Base-by-base conservation (phyloP, 176 grass and related monocot genomes). In the Cenchrus purpureus region DNA sequence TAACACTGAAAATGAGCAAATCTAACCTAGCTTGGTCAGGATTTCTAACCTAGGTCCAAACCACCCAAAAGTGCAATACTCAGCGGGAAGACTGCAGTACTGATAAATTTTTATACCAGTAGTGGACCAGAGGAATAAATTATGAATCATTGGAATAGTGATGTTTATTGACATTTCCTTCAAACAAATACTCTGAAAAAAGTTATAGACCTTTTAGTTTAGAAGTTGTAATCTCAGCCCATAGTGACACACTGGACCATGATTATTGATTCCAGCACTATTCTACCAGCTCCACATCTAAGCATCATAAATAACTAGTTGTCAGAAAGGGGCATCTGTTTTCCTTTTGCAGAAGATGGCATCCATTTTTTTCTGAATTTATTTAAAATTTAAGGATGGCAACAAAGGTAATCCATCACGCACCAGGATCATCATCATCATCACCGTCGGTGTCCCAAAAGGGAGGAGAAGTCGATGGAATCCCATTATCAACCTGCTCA, bases 401-500 rank as follows among this genome's bases (percentile, higher is more conserved):
- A 83, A 50, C 43, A 77, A 72, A 56, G 12, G 40, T 40, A 69
- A 54, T 17, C 8, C 10, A 63, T 65, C 40, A 55, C 70, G 5
- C 51, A 92, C 91, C 91, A 77, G 84, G 81, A 66, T 92, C 94
- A 76, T 92, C 85, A 15, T 92, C 85, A 15, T 95, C 93, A 49
- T 93, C 91, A 31, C 83, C 65, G 14, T 92, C 91, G 49, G 73
- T 90, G 80, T 93, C 91, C 83, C 90, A 93, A 67, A 93, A 95
- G 51, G 86, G 86, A 76, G 87, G 96, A 37, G 93, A 83, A n/a
- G 93, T 95, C 48, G 96, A 98, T 78, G 89, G 89, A 63, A 45
- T 89, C 56, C 87, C 93, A 54, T 95, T 94, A 43, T 94, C 96
- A 19, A 92, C 78, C 65, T 98, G 91, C 77, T 94, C 87, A 0